Conservation (phyloP, 2,329 filamentous ascomycete genomes). For the Berkeleyomyces basicola region DNA sequence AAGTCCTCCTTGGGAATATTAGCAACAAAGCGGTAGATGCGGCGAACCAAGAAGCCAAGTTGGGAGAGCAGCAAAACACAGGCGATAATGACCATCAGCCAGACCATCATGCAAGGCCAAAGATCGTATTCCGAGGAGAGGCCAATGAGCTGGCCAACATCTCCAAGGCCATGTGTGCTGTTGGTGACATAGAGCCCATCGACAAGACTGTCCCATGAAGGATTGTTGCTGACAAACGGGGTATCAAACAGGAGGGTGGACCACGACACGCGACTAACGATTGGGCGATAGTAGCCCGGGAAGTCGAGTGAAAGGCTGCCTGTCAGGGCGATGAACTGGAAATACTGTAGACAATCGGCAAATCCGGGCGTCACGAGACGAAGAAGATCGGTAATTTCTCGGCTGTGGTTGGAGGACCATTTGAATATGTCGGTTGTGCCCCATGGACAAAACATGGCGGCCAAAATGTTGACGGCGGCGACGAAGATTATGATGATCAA, state of each 20-base stretch:
- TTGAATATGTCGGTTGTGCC: slow-evolving; percentile 78
- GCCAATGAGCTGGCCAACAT: slow-evolving; percentile 65
- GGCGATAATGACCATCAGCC: slow-evolving; percentile 63
- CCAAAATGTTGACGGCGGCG: slow-evolving; percentile 65
- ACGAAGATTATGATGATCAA: slow-evolving; percentile 63
- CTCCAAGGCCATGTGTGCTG: slow-evolving; percentile 62
- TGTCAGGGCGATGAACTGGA: slow-evolving; percentile 80
- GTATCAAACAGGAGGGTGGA: slow-evolving; percentile 84
- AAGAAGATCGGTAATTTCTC: slow-evolving; percentile 69
- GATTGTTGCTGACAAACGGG: slow-evolving; percentile 58
- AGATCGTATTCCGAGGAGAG: slow-evolving; percentile 62
- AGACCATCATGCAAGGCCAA: slow-evolving; percentile 89
- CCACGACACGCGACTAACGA: slow-evolving; percentile 77
- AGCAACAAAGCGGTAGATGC: slow-evolving; percentile 55
- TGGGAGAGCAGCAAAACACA: slow-evolving; percentile 55
- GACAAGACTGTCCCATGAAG: slow-evolving; percentile 48
- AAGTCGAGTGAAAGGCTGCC: slow-evolving; percentile 79
- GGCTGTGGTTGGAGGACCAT: slow-evolving; percentile 96
- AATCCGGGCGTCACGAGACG: slow-evolving; percentile 91
- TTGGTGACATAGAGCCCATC: slow-evolving; percentile 81
- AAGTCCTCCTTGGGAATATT: slow-evolving; percentile 71
- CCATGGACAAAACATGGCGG: slow-evolving; percentile 85
- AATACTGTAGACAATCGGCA: slow-evolving; percentile 89
- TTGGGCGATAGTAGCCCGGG: slow-evolving; percentile 86
- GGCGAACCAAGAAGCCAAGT: slow-evolving; percentile 58